These are phyloP conservation scores for Pilasporangium apinafurcum DNA, from an alignment of 352 stramenopile species.

Conservation along the genomic window DNA sequence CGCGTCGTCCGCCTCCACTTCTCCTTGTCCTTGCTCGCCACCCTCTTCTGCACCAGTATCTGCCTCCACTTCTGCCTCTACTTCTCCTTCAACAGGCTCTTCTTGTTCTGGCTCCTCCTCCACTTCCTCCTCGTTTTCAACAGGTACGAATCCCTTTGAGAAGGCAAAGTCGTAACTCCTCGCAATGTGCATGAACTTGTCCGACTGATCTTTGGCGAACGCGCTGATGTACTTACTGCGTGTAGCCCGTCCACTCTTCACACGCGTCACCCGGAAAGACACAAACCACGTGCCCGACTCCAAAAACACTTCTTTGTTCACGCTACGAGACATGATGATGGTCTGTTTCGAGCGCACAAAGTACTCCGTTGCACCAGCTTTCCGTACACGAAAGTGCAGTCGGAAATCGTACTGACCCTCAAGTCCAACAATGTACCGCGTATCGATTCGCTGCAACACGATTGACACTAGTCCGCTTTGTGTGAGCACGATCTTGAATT, in stretches of 20 bases:
- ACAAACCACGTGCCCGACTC: slow-evolving; percentile 20
- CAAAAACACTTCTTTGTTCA: slow-evolving; percentile 25
- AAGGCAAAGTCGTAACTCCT: slow-evolving; percentile 25
- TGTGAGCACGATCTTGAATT: slow-evolving; percentile 22
- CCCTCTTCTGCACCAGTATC: slow-evolving; percentile 9
- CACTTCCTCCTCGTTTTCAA: slow-evolving; percentile 2
- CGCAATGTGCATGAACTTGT: slow-evolving; percentile 31
- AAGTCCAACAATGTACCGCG: slow-evolving; percentile 29
- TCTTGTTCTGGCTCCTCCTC: slow-evolving; percentile 7
- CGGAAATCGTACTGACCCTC: slow-evolving; percentile 32
- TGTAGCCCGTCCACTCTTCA: slow-evolving; percentile 5
- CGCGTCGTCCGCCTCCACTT: slow-evolving; percentile 3
- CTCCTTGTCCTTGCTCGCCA: neutral
- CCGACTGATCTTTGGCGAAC: slow-evolving; percentile 15
- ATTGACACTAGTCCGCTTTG: slow-evolving; percentile 17
- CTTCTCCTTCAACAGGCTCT: slow-evolving; percentile 7
- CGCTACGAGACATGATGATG: slow-evolving; percentile 20
- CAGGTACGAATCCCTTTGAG: slow-evolving; percentile 8
- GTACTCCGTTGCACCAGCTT: slow-evolving; percentile 16
- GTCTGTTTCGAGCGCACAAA: slow-evolving; percentile 16
- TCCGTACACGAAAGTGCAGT: slow-evolving; percentile 25
- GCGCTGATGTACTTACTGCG: slow-evolving; percentile 14
- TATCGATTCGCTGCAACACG: slow-evolving; percentile 30
- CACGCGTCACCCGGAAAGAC: slow-evolving; percentile 18
- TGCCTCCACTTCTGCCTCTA: slow-evolving; percentile 8